Percentiles rank a stretch among this genome's conserved stretches.
Conservation (phyloP, 148 eudicot species). For the Spergularia marina region DNA sequence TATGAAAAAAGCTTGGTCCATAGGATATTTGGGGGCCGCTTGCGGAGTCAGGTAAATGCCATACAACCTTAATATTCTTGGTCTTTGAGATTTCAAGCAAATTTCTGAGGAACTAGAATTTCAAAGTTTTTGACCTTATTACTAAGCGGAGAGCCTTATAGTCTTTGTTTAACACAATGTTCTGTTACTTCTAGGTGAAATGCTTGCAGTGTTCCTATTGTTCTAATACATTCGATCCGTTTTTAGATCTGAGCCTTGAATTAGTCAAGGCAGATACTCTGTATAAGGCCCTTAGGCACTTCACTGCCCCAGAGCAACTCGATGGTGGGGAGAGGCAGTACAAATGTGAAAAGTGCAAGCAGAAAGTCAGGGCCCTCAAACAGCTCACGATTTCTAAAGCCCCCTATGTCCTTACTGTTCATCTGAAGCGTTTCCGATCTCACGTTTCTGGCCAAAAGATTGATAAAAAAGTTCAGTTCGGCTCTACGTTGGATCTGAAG, state of each 20-base stretch:
- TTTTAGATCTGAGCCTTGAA: conserved; percentile 90
- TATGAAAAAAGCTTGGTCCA: conserved; percentile 92
- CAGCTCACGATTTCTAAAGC: conserved; percentile 79
- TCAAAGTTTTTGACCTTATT: conserved; percentile 5
- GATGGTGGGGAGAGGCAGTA: conserved; percentile 91
- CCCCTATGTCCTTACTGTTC: conserved; percentile 77
- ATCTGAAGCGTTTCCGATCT: conserved; percentile 82
- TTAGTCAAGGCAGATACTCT: conserved; percentile 73
- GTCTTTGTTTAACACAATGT: background rate
- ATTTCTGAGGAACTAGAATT: background rate
- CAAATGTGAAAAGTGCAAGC: conserved; percentile 82
- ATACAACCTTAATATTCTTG: background rate
- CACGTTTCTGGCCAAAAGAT: conserved; percentile 72
- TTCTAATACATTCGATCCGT: conserved; percentile 87
- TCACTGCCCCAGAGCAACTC: conserved; percentile 74
- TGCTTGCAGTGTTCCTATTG: conserved; percentile 81
- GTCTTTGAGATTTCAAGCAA: background rate
- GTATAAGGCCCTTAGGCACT: conserved; percentile 64
- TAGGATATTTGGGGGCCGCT: conserved; percentile 88
- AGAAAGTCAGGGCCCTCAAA: conserved; percentile 87
- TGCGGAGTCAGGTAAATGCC: conserved; percentile 71
- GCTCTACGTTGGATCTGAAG: conserved; percentile 71
- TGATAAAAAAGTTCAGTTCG: conserved; percentile 69
- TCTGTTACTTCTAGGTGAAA: conserved; percentile 63
- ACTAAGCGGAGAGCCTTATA: background rate